These are phyloP conservation scores for Boletus sp. DNA, from an alignment of 768 basidiomycete genomes.

Conservation along the genomic window DNA sequence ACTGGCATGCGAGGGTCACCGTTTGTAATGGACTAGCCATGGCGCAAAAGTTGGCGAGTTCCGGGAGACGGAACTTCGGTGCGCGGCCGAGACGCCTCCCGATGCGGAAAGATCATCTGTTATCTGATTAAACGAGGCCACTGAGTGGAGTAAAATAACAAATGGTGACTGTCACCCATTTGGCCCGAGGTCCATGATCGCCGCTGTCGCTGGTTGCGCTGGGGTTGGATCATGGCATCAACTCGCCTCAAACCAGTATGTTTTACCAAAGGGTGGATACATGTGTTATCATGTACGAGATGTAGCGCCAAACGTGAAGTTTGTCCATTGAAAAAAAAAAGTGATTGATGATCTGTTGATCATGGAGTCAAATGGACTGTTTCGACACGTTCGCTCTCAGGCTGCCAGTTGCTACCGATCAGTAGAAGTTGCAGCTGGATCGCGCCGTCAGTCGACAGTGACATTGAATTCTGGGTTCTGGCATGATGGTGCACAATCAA, in stretches of 20 bases:
- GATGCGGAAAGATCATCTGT: conserved; percentile 12
- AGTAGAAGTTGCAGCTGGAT: too few species aligned
- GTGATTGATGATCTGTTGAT: too few species aligned
- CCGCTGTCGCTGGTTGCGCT: background rate
- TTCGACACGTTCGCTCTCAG: too few species aligned
- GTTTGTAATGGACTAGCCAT: background rate
- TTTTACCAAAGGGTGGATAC: too few species aligned
- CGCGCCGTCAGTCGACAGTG: too few species aligned
- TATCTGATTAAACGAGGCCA: conserved; percentile 30
- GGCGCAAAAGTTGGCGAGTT: background rate
- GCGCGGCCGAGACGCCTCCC: conserved; percentile 3
- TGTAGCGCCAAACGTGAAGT: too few species aligned
- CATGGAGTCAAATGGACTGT: too few species aligned
- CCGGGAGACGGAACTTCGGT: background rate
- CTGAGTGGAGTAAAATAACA: background rate
- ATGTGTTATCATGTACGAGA: too few species aligned
- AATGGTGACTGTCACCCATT: background rate
- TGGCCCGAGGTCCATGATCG: background rate
- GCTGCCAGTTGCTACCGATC: too few species aligned
- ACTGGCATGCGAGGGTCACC: background rate
- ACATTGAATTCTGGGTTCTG: too few species aligned
- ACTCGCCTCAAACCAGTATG: background rate
- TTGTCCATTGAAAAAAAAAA: too few species aligned
- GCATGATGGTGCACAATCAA: too few species aligned
- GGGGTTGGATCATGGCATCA: background rate